Evolutionary conservation across 805 yeast species (phyloP), one percentile per base, ranked within the genome.

Genomic region (Allodekkera sacchari): DNA sequence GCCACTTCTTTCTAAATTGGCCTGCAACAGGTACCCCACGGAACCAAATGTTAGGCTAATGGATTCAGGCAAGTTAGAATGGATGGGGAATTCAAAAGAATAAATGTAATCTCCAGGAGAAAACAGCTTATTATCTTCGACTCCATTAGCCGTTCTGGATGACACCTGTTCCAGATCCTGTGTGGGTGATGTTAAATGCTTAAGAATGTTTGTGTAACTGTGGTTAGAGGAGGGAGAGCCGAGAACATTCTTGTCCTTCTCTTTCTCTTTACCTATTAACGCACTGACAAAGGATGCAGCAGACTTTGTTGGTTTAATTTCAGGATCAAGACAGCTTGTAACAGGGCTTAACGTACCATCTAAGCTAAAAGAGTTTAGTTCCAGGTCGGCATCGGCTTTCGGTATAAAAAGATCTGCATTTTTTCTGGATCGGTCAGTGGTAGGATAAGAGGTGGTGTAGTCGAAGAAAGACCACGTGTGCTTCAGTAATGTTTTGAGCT

Each of bases 391-490:
- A 4, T 51, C 54, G 3, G 36, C 27, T 30, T 37, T 46, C 1
- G 65, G 64, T 18, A 57, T 51, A 37, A 44, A 68, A 9, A 64
- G 41, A 45, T 70, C 71, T 11, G 78, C 76, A 27, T 74, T 74
- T 29, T 61, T 63, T 36, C 66, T 53, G 15, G 40, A 44, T 34
- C 30, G 57, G 41, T 46, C 53, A 5, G 48, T 37, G 5, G 32
- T 15, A 6, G 46, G 47, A 27, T 51, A 53, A 6, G 29, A 16
- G 36, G 46, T 60, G 47, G 56, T 47, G 28, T 53, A 54, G 29
- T 60, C 64, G 64, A 74, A 89, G 51, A 92, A 85, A 1, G 95
- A 92, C 98, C 98, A 92, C 5, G 82, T 75, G 52, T 89, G 96
- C 31, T 73, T 68, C 18, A 84, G 68, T 16, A 88, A 51, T 32